A percentile compares a stretch with the other conserved stretches of the same genome.
Conservation (phyloP, 139 green algal species). For the Chlorella sp. region DNA sequence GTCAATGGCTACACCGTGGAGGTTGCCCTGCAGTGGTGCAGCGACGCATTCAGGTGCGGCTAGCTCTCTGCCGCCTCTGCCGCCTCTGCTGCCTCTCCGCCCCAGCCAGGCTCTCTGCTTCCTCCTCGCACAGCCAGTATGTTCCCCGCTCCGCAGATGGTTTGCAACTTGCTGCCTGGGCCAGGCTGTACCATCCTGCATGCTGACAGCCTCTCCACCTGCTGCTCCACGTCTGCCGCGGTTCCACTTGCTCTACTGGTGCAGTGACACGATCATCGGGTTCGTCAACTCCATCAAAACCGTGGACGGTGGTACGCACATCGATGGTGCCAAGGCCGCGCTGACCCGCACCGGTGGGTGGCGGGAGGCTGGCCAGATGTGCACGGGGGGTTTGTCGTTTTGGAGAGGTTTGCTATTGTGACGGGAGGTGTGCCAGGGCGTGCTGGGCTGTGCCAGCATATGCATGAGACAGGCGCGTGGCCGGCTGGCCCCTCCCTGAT, state of each 20-base stretch:
- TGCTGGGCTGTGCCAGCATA: too few relatives aligned
- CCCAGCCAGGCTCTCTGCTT: too few relatives aligned
- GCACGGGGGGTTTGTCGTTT: too few relatives aligned
- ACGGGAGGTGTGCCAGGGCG: too few relatives aligned
- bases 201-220: not conserved
- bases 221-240: too few relatives aligned
- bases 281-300: constrained; percentile 99
- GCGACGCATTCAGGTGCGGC: constrained; percentile 52
- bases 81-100: too few relatives aligned
- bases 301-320: constrained; percentile 94
- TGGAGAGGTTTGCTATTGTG: too few relatives aligned
- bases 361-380: too few relatives aligned
- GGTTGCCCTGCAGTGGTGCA: constrained; percentile 90
- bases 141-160: too few relatives aligned
- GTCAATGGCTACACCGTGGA: constrained; percentile 79
- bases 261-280: constrained; percentile 87
- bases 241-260: constrained; percentile 18
- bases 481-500: too few relatives aligned
- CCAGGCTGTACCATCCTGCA: not conserved
- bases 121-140: too few relatives aligned
- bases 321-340: constrained; percentile 90
- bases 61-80: not conserved
- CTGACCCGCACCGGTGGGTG: constrained; percentile 72
- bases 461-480: too few relatives aligned
- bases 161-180: not conserved